Percentiles rank a stretch among this genome's conserved stretches.
Evolutionary conservation across 1,139 yeast genomes (phyloP).

Genomic region (Chernovozyma sophiae-reginae): DNA sequence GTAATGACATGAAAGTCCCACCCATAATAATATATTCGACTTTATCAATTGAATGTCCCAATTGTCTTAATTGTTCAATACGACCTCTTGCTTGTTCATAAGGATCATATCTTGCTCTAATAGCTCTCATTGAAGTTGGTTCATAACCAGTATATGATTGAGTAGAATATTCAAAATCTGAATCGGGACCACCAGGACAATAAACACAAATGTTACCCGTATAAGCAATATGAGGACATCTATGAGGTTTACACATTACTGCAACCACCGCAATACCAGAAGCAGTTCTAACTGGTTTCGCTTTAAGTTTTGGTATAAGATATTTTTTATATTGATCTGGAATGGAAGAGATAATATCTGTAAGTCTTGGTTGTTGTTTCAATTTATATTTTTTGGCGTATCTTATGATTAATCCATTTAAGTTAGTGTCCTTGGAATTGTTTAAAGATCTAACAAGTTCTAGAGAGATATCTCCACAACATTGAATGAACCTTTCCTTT

Average conservation of each 20-base stretch:
- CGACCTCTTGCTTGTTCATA: conserved; percentile 98
- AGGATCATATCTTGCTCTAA: conserved; percentile 95
- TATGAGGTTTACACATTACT: conserved; percentile 98
- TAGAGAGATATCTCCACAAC: conserved; percentile 88
- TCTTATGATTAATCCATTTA: conserved; percentile 84
- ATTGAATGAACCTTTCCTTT: conserved; percentile 86
- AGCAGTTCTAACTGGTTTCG: conserved; percentile 98
- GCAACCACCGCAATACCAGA: conserved; percentile 98
- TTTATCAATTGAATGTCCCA: conserved; percentile 95
- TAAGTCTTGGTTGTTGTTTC: conserved; percentile 88
- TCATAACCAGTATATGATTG: conserved; percentile 98
- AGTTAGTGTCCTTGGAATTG: conserved; percentile 74
- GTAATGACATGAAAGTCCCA: conserved; percentile 96
- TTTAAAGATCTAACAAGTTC: conserved; percentile 80
- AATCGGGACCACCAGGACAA: conserved; percentile 99
- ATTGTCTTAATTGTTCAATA: conserved; percentile 87
- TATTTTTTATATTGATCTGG: conserved; percentile 96
- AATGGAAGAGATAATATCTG: conserved; percentile 90
- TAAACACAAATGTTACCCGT: conserved; percentile 98
- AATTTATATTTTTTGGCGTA: conserved; percentile 87
- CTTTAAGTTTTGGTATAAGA: conserved; percentile 86
- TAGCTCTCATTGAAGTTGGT: conserved; percentile 98
- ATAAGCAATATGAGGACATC: conserved; percentile 98
- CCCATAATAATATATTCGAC: conserved; percentile 99
- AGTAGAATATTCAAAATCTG: conserved; percentile 95